Conservation (phyloP, 1,139 yeast genomes). For the Lizanozyma gosingica region DNA sequence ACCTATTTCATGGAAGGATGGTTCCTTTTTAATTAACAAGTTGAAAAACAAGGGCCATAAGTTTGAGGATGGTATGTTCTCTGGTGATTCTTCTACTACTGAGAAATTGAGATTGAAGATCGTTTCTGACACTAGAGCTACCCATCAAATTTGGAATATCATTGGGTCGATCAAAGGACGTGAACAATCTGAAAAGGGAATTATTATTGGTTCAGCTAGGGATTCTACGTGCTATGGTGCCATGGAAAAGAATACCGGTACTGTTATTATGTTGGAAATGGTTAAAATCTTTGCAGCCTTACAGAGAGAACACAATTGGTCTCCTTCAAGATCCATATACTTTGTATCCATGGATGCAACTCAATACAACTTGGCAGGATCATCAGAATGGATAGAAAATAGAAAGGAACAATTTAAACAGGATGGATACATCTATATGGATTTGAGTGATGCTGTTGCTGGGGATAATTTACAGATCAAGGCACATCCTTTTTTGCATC, state of each 20-base stretch:
- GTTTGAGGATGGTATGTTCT: constrained; percentile 24
- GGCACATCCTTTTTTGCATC: constrained; percentile 59
- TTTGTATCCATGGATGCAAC: constrained; percentile 85
- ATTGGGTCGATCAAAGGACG: constrained; percentile 71
- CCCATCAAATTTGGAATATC: constrained; percentile 72
- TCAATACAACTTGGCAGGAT: constrained; percentile 76
- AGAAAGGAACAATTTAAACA: constrained; percentile 43
- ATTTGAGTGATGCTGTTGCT: constrained; percentile 64
- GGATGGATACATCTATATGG: constrained; percentile 68
- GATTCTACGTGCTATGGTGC: constrained; percentile 78
- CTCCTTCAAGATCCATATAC: constrained; percentile 72
- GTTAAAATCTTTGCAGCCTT: constrained; percentile 64
- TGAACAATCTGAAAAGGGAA: constrained; percentile 68
- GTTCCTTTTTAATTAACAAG: constrained; percentile 36
- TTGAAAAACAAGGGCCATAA: constrained; percentile 41
- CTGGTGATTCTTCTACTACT: constrained; percentile 14
- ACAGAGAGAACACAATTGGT: constrained; percentile 64
- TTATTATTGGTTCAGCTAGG: constrained; percentile 78
- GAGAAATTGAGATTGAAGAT: constrained; percentile 28
- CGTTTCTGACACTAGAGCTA: constrained; percentile 41
- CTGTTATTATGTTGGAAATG: constrained; percentile 63
- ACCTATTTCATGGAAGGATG: constrained; percentile 71
- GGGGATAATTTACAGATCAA: constrained; percentile 52
- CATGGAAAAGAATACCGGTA: constrained; percentile 64
- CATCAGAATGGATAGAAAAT: constrained; percentile 69